Percentiles rank a stretch among this genome's conserved stretches.
Evolutionary conservation across 371 early-diverging fungal species (phyloP).

Genomic region (Neoconidiobolus thromboides): DNA sequence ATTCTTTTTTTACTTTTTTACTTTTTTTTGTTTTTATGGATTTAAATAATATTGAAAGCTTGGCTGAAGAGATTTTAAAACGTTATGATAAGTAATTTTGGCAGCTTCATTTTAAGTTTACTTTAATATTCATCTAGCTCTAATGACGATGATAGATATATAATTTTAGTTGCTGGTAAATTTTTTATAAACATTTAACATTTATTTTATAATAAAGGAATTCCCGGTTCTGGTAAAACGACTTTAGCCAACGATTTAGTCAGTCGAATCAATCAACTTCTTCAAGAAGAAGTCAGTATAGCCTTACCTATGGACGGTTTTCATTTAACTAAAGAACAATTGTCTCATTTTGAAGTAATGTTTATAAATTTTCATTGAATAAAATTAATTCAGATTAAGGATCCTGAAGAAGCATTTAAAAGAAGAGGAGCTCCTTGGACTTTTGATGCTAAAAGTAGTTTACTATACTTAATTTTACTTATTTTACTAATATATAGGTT

Average conservation of each 20-base stretch:
- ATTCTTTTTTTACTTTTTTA: not conserved
- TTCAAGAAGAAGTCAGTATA: slow-evolving; percentile 3
- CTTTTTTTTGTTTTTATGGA: not conserved
- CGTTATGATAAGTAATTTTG: too few species aligned
- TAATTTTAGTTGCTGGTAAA: not conserved
- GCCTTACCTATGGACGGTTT: slow-evolving; percentile 27
- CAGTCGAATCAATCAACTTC: not conserved
- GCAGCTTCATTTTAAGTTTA: too few species aligned
- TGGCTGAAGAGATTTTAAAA: too few species aligned
- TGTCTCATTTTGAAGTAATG: slow-evolving; percentile 13
- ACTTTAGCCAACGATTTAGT: slow-evolving; percentile 14
- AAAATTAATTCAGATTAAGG: slow-evolving; percentile 4
- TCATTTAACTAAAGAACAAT: slow-evolving; percentile 13
- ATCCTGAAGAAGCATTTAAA: slow-evolving; percentile 17
- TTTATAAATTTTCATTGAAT: not conserved
- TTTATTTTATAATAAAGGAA: slow-evolving; percentile 10
- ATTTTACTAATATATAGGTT: not conserved
- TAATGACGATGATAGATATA: not conserved
- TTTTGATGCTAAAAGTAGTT: slow-evolving; percentile 16
- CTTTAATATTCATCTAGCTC: not conserved
- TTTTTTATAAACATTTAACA: not conserved
- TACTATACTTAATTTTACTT: not conserved
- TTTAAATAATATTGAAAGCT: too few species aligned
- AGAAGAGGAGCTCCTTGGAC: slow-evolving; percentile 30
- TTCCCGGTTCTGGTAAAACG: slow-evolving; percentile 26